Percentiles rank a stretch among this genome's conserved stretches.
Conservation (phyloP, 805 yeast genomes). For the Jamesozyma spencerorum region DNA sequence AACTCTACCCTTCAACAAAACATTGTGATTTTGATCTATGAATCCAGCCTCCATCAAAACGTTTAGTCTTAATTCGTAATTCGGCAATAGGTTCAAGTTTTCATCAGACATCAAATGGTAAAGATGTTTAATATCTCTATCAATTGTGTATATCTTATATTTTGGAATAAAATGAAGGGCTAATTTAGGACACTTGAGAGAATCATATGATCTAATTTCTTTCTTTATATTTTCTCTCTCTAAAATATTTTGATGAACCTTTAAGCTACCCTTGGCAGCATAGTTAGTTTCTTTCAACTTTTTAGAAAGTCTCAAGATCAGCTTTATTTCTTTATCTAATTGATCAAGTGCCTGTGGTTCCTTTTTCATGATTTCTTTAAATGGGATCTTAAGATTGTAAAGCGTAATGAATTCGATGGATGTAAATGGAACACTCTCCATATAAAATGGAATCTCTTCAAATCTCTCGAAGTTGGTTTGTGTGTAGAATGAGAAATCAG, state of each 20-base stretch:
- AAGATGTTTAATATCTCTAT: conserved; percentile 44
- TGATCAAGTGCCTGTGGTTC: conserved; percentile 19
- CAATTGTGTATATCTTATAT: conserved; percentile 38
- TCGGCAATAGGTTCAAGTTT: conserved; percentile 82
- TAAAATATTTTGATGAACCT: conserved; percentile 23
- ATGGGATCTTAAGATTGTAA: conserved; percentile 19
- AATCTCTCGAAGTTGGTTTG: conserved; percentile 20
- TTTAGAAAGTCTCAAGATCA: conserved; percentile 16
- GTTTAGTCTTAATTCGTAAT: conserved; percentile 78
- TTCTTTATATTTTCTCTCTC: conserved; percentile 23
- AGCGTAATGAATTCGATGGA: conserved; percentile 27
- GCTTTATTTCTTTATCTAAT: conserved; percentile 18
- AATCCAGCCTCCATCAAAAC: conserved; percentile 75
- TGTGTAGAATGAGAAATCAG: conserved; percentile 23
- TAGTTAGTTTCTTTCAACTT: conserved; percentile 20
- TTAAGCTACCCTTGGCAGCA: conserved; percentile 25
- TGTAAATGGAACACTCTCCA: conserved; percentile 22
- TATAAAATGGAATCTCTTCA: conserved; percentile 22
- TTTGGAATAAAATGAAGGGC: conserved; percentile 37
- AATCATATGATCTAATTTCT: conserved; percentile 13
- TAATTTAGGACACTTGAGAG: conserved; percentile 36
- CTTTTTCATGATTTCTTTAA: conserved; percentile 22
- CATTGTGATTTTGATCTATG: conserved; percentile 65
- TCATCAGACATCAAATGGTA: conserved; percentile 70
- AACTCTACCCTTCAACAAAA: conserved; percentile 74